phyloP scores from a whole-genome alignment of 2,329 filamentous ascomycete species.

The Hansfordia pulvinata region DNA sequence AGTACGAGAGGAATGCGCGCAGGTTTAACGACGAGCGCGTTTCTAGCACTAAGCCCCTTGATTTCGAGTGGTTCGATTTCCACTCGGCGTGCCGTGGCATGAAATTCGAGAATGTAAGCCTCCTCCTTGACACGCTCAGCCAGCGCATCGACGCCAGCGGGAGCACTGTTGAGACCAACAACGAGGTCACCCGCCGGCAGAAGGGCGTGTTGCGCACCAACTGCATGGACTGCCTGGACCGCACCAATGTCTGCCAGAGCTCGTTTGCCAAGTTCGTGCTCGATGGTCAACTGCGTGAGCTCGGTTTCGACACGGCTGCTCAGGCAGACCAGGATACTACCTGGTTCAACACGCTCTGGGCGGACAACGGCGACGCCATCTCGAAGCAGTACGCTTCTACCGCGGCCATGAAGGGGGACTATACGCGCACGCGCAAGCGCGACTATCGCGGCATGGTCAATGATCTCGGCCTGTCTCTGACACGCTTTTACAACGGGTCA shows the following conservation, averaged over 20 bases:
- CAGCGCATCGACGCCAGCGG: constrained; percentile 55
- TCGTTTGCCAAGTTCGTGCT: constrained; percentile 76
- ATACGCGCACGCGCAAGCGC: constrained; percentile 79
- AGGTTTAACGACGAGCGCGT: constrained; percentile 50
- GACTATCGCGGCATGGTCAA: constrained; percentile 86
- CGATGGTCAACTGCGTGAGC: constrained; percentile 61
- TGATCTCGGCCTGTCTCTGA: constrained; percentile 79
- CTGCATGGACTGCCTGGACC: constrained; percentile 96
- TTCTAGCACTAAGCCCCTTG: constrained; percentile 31
- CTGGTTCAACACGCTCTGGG: constrained; percentile 97
- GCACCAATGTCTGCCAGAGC: constrained; percentile 92
- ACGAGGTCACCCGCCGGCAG: constrained; percentile 36
- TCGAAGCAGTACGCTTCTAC: constrained; percentile 94
- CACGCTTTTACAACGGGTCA: constrained; percentile 56
- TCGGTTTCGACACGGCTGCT: constrained; percentile 63
- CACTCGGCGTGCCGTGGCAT: constrained; percentile 86
- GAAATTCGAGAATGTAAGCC: constrained; percentile 91
- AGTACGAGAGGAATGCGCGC: constrained; percentile 58
- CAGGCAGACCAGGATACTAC: constrained; percentile 66
- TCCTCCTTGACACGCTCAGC: constrained; percentile 59
- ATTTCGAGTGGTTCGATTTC: constrained; percentile 96
- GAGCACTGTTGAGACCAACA: constrained; percentile 48
- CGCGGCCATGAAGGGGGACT: constrained; percentile 91
- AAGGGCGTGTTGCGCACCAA: constrained; percentile 80
- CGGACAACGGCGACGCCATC: constrained; percentile 92